Evolutionary conservation across 2,329 filamentous ascomycete species (phyloP).

Genomic region (Lasiodiplodia theobromae): DNA sequence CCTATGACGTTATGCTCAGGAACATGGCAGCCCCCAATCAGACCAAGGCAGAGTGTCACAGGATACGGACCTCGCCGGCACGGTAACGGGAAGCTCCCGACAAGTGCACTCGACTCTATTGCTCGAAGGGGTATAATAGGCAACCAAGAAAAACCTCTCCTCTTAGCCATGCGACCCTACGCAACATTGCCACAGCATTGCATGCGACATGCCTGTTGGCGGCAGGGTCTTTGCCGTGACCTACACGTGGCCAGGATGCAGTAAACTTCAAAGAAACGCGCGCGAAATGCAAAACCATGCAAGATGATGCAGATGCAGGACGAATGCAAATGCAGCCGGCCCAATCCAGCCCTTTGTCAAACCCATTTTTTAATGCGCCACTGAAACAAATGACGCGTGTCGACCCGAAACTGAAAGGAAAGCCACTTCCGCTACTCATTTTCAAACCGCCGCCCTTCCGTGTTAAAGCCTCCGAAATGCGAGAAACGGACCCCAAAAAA

Average conservation of each 20-base stretch:
- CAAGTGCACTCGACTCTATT: constrained; percentile 13
- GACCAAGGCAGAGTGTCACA: constrained; percentile 11
- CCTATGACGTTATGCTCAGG: constrained; percentile 19
- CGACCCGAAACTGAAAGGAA: constrained; percentile 21
- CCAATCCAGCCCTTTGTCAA: constrained; percentile 13
- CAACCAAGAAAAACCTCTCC: constrained; percentile 4
- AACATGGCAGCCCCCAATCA: constrained; percentile 2
- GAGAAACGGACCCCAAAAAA: neutral
- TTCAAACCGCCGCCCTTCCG: constrained; percentile 10
- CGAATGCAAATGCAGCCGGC: constrained; percentile 23
- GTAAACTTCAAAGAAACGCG: constrained; percentile 12
- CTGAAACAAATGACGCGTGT: constrained; percentile 27
- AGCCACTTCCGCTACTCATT: constrained; percentile 26
- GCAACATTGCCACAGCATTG: neutral
- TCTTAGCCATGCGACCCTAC: neutral
- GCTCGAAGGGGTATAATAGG: constrained; percentile 16
- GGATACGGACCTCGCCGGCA: neutral
- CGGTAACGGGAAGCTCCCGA: neutral
- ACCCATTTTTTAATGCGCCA: constrained; percentile 26
- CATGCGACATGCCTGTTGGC: neutral
- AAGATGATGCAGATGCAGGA: constrained; percentile 24
- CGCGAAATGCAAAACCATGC: constrained; percentile 12
- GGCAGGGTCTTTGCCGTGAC: constrained; percentile 18
- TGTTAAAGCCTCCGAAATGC: constrained; percentile 17
- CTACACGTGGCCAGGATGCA: constrained; percentile 20